phyloP scores from a whole-genome alignment of 2,329 filamentous ascomycete genomes.

The Acephala macrosclerotiorum region DNA sequence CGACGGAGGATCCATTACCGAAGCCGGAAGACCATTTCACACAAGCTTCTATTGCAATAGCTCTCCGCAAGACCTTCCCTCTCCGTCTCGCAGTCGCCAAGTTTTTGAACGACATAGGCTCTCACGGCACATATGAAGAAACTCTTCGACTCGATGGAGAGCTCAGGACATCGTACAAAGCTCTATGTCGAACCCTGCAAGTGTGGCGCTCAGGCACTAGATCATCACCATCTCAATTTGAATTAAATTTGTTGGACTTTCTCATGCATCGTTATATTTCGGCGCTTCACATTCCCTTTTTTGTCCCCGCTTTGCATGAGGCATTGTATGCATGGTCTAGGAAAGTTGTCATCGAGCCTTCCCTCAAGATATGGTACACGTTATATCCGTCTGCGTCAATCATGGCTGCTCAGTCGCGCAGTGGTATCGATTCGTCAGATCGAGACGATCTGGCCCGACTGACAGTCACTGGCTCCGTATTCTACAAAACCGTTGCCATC shows the following conservation, averaged over 20 bases:
- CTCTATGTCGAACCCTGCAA: constrained; percentile 47
- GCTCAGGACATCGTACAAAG: constrained; percentile 52
- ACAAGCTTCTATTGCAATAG: constrained; percentile 50
- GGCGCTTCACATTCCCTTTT: constrained; percentile 62
- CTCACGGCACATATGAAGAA: constrained; percentile 51
- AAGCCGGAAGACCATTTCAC: constrained; percentile 49
- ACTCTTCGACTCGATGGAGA: constrained; percentile 53
- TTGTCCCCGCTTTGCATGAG: constrained; percentile 49
- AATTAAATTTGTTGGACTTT: constrained; percentile 56
- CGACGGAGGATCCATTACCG: constrained; percentile 41
- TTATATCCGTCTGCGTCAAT: constrained; percentile 44
- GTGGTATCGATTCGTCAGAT: constrained; percentile 11
- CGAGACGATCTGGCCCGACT: constrained; percentile 49
- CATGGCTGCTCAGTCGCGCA: constrained; percentile 17
- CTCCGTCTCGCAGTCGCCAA: constrained; percentile 51
- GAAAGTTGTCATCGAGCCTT: constrained; percentile 55
- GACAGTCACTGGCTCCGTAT: constrained; percentile 48
- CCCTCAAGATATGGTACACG: constrained; percentile 55
- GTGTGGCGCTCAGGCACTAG: constrained; percentile 22
- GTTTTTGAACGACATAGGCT: constrained; percentile 53
- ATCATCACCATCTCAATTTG: constrained; percentile 46
- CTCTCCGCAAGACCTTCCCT: constrained; percentile 52
- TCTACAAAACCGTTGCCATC: constrained; percentile 48
- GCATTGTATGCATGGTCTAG: constrained; percentile 59
- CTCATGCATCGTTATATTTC: constrained; percentile 62